These are phyloP conservation scores for Deakozyma indianensis DNA, from an alignment of 805 yeast species.

Conservation along the genomic window DNA sequence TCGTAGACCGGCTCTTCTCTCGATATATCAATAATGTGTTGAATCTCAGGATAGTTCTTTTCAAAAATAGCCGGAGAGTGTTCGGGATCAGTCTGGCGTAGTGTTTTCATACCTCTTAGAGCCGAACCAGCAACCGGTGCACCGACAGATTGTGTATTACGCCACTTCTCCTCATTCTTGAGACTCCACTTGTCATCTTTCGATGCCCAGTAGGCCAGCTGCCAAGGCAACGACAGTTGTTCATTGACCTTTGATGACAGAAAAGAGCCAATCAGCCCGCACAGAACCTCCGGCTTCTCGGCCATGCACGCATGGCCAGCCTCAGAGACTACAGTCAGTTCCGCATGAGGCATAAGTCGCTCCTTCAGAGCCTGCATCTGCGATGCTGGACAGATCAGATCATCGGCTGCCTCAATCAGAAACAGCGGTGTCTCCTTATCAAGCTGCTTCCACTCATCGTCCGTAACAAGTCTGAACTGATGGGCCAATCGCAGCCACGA, in stretches of 20 bases:
- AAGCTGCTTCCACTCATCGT: constrained; percentile 28
- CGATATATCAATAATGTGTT: constrained; percentile 56
- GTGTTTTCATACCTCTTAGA: constrained; percentile 60
- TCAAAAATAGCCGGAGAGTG: constrained; percentile 52
- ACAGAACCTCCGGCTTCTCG: constrained; percentile 47
- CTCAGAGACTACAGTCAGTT: constrained; percentile 22
- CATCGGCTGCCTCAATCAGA: constrained; percentile 46
- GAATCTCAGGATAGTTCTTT: constrained; percentile 31
- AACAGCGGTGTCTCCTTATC: constrained; percentile 28
- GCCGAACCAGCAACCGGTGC: constrained; percentile 26
- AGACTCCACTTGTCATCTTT: constrained; percentile 67
- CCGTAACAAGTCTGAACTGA: constrained; percentile 33
- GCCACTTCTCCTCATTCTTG: constrained; percentile 65
- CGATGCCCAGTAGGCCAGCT: constrained; percentile 32
- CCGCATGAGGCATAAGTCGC: constrained; percentile 14
- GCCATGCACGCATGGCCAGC: constrained; percentile 56
- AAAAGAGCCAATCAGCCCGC: constrained; percentile 49
- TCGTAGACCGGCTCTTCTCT: constrained; percentile 52
- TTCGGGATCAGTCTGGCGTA: constrained; percentile 43
- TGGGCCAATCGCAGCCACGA: constrained; percentile 38
- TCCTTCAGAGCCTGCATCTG: background rate
- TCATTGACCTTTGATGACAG: constrained; percentile 34
- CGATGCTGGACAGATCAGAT: constrained; percentile 36
- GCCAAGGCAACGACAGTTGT: constrained; percentile 59
- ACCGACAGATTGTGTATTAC: constrained; percentile 33